Percentiles rank a stretch among this genome's conserved stretches.
Evolutionary conservation across 2,329 filamentous ascomycete genomes (phyloP).

Genomic region (Berkeleyomyces rouxiae): DNA sequence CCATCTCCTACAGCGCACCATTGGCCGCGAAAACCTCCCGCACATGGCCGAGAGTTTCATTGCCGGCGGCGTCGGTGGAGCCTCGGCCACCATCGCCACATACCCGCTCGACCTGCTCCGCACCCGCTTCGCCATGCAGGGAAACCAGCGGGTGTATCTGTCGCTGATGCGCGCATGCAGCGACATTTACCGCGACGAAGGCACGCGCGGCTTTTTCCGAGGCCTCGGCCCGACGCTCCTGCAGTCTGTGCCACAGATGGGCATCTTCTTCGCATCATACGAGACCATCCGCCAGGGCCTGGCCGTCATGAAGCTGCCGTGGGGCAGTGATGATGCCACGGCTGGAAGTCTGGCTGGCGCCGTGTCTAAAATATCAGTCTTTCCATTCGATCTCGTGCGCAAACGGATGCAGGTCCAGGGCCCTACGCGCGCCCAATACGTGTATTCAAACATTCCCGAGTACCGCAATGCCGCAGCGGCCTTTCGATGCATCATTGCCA

Average conservation of each 20-base stretch:
- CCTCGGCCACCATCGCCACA: constrained; percentile 62
- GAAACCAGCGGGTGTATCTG: constrained; percentile 58
- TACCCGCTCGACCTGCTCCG: constrained; percentile 89
- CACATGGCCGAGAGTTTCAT: constrained; percentile 63
- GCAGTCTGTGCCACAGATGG: constrained; percentile 94
- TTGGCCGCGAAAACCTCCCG: constrained; percentile 33
- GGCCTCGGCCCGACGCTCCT: constrained; percentile 65
- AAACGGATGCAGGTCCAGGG: constrained; percentile 94
- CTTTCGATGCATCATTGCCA: constrained; percentile 47
- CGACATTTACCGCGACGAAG: constrained; percentile 63
- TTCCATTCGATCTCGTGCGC: constrained; percentile 79
- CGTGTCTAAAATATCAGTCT: constrained; percentile 73
- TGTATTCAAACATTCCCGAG: constrained; percentile 74
- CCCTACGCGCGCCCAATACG: constrained; percentile 61
- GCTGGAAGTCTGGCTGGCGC: constrained; percentile 69
- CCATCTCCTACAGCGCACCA: constrained; percentile 42
- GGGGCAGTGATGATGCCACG: constrained; percentile 66
- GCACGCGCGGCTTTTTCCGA: constrained; percentile 66
- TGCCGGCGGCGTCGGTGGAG: constrained; percentile 68
- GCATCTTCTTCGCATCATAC: constrained; percentile 83
- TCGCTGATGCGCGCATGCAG: constrained; percentile 51
- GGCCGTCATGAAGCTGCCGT: constrained; percentile 38
- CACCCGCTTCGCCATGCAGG: constrained; percentile 93
- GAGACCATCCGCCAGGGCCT: constrained; percentile 54
- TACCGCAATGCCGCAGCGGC: constrained; percentile 55